Evolutionary conservation across 179 eudicot genomes (phyloP).

Genomic region (Vitellaria paradoxa): DNA sequence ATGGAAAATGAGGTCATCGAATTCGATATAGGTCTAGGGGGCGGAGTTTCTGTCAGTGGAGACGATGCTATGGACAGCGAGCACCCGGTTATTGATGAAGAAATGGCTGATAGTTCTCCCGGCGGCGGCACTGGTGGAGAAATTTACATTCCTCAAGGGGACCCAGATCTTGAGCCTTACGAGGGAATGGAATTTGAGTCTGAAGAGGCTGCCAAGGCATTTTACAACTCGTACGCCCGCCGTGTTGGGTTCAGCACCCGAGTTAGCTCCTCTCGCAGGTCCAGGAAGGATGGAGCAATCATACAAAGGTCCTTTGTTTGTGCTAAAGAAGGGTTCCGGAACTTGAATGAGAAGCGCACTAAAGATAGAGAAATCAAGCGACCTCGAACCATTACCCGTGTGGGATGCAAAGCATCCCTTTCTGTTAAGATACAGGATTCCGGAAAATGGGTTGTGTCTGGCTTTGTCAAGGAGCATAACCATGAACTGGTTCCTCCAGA

Average conservation of each 20-base stretch:
- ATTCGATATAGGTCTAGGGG: conserved; percentile 56
- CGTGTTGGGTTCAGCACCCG: conserved; percentile 80
- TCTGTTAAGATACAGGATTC: conserved; percentile 60
- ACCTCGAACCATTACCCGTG: conserved; percentile 58
- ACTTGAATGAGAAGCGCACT: conserved; percentile 22
- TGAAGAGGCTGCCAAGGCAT: conserved; percentile 76
- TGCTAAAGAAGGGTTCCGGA: conserved; percentile 28
- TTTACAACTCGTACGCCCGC: conserved; percentile 69
- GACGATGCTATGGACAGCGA: conserved; percentile 46
- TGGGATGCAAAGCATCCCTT: conserved; percentile 70
- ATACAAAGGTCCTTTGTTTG: conserved; percentile 23
- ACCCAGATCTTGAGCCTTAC: conserved; percentile 50
- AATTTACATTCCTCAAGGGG: conserved; percentile 37
- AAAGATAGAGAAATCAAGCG: conserved; percentile 48
- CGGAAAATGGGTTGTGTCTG: conserved; percentile 64
- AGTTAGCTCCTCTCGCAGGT: conserved; percentile 39
- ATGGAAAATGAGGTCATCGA: conserved; percentile 55
- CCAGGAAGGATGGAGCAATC: conserved; percentile 10
- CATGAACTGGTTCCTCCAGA: conserved; percentile 62
- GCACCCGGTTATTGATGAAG: conserved; percentile 29
- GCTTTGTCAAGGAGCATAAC: conserved; percentile 58
- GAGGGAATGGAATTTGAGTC: conserved; percentile 85
- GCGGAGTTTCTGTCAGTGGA: conserved; percentile 29
- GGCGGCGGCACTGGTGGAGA: conserved; percentile 15
- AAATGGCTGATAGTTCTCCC: conserved; percentile 37